Percentiles rank a stretch among this genome's conserved stretches.
These are phyloP conservation scores for Sarocladium oryzae DNA, from an alignment of 2,329 filamentous ascomycete species.

Conservation along the genomic window DNA sequence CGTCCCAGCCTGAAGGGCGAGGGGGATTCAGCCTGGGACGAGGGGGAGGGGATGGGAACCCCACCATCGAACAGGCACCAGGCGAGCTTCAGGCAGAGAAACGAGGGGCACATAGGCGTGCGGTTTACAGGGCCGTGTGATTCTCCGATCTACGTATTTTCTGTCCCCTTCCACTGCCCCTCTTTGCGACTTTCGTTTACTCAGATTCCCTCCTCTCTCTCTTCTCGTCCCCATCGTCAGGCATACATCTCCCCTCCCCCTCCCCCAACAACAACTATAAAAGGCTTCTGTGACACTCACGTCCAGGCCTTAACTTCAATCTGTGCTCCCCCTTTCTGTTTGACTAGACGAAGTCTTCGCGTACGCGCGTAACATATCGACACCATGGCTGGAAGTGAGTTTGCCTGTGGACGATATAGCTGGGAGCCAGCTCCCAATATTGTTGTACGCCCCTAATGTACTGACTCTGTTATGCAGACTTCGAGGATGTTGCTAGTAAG, in stretches of 20 bases:
- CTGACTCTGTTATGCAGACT: slow-evolving; percentile 25
- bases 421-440: not conserved
- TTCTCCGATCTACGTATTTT: slow-evolving; percentile 7
- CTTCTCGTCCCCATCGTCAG: no score
- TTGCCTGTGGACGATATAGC: not conserved
- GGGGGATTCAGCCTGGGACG: no score
- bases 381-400: slow-evolving; percentile 29
- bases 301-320: not conserved
- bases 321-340: not conserved
- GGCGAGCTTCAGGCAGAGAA: slow-evolving; percentile 6
- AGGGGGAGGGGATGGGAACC: slow-evolving; percentile 9
- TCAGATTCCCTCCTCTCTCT: not conserved
- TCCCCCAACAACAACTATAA: not conserved
- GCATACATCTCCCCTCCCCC: not conserved
- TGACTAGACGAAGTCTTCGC: not conserved
- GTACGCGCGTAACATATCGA: slow-evolving; percentile 11
- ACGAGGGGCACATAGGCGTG: not conserved
- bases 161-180: slow-evolving; percentile 1
- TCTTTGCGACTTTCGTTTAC: slow-evolving; percentile 3
- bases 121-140: slow-evolving; percentile 1
- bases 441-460: not conserved
- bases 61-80: not conserved
- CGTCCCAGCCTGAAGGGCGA: slow-evolving; percentile 13
- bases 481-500: slow-evolving; percentile 39
- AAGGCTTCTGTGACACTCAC: not conserved